These are phyloP conservation scores for Geotrichum carabidarum DNA, from an alignment of 1,139 yeast genomes.

Conservation along the genomic window DNA sequence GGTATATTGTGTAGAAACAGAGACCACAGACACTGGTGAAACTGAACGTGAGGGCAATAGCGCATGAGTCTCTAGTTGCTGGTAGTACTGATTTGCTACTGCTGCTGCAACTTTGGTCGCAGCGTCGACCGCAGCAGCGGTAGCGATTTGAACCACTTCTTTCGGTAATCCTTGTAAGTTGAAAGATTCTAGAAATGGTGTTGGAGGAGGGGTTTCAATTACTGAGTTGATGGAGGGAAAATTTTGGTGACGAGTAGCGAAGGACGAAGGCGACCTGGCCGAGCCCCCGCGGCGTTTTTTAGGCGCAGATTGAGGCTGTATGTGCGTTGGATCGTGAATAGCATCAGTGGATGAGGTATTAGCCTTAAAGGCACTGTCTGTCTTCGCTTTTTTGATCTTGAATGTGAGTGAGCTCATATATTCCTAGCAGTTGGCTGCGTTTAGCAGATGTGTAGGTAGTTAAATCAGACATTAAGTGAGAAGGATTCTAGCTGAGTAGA, in stretches of 20 bases:
- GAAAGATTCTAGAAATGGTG: neutral
- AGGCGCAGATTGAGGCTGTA: neutral
- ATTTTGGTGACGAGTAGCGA: neutral
- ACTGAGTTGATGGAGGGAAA: neutral
- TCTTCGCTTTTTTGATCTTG: neutral
- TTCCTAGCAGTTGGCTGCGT: no score
- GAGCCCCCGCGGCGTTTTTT: neutral
- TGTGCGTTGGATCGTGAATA: no score
- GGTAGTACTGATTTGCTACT: conserved; percentile 1
- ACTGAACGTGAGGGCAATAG: conserved; percentile 6
- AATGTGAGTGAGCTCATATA: neutral
- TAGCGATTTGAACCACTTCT: neutral
- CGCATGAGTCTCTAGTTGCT: neutral
- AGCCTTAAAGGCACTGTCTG: neutral
- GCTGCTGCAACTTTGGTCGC: conserved; percentile 1
- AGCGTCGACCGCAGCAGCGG: neutral
- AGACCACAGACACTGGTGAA: neutral
- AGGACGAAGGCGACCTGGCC: conserved; percentile 2
- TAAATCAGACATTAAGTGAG: no score
- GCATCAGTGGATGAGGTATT: no score
- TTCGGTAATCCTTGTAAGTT: neutral
- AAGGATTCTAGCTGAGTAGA: no score
- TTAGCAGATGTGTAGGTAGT: neutral
- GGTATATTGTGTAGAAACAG: neutral
- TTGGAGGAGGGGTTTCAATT: neutral